Percentiles rank a stretch among this genome's conserved stretches.
Conservation (phyloP, 2,329 filamentous ascomycete species). For the Alternaria arbusti region DNA sequence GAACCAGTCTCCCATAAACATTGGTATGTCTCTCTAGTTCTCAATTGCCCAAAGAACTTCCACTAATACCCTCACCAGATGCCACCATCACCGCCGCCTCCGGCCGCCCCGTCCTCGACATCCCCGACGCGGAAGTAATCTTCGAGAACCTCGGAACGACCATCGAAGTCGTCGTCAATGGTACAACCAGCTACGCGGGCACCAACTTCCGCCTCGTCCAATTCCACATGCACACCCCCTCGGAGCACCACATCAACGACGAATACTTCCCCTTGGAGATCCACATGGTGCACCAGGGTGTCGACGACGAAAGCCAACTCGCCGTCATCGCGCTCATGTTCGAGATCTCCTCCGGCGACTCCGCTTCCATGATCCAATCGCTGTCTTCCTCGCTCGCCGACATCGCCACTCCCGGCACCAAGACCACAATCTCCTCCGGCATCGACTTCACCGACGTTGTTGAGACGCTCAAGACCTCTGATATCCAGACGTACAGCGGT, state of each 20-base stretch:
- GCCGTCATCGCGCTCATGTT: conserved; percentile 53
- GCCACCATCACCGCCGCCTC: conserved; percentile 38
- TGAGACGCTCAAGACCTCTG: conserved; percentile 45
- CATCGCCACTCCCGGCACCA: conserved; percentile 51
- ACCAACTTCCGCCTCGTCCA: conserved; percentile 56
- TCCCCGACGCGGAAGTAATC: conserved; percentile 54
- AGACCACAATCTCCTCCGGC: conserved; percentile 33
- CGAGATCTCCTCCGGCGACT: conserved; percentile 47
- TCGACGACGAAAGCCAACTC: conserved; percentile 45
- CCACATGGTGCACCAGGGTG: conserved; percentile 65
- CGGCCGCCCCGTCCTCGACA: conserved; percentile 38
- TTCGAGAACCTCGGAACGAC: conserved; percentile 67
- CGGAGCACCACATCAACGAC: conserved; percentile 62
- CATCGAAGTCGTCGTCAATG: conserved; percentile 62
- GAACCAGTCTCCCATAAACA: conserved; percentile 64
- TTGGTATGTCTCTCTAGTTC: conserved; percentile 42
- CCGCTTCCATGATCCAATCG: conserved; percentile 38
- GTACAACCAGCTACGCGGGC: conserved; percentile 53
- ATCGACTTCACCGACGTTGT: conserved; percentile 55
- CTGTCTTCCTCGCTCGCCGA: conserved; percentile 46
- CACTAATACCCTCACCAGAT: conserved; percentile 28
- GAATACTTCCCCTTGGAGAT: conserved; percentile 57
- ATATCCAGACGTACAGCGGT: conserved; percentile 61
- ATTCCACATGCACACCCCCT: conserved; percentile 68
- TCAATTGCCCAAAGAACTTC: neutral